Evolutionary conservation across 768 basidiomycete species (phyloP).

Genomic region (Rhodocollybia butyracea): DNA sequence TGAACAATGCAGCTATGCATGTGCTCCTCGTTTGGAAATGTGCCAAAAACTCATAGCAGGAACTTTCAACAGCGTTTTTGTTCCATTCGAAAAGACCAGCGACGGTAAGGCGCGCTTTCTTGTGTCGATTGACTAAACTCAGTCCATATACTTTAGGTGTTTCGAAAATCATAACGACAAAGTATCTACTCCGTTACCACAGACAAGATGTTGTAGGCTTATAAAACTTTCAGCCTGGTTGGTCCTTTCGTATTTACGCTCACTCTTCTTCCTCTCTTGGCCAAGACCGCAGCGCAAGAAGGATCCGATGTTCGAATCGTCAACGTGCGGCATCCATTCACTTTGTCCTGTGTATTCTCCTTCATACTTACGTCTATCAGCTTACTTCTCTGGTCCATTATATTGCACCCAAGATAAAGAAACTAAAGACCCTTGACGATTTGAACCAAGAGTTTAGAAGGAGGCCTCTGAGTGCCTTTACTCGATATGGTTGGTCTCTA

Average conservation of each 20-base stretch:
- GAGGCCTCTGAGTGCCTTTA: constrained; percentile 2
- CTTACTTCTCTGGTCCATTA: constrained; percentile 10
- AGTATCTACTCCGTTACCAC: not conserved
- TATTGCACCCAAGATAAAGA: constrained; percentile 8
- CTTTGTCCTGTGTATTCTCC: not conserved
- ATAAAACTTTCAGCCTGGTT: constrained; percentile 20
- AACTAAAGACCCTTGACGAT: constrained; percentile 15
- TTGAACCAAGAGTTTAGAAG: constrained; percentile 13
- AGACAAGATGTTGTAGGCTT: not conserved
- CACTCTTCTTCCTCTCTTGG: constrained; percentile 27
- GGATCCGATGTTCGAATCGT: constrained; percentile 29
- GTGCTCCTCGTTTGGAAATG: not conserved
- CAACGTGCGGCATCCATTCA: constrained; percentile 13
- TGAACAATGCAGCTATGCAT: constrained; percentile 8
- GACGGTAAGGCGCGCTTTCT: not conserved
- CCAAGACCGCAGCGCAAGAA: constrained; percentile 18
- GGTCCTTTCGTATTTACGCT: constrained; percentile 23
- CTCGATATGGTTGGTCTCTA: constrained; percentile 10
- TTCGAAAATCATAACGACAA: not conserved
- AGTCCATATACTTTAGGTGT: too few relatives aligned
- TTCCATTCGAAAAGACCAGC: not conserved
- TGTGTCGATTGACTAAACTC: too few relatives aligned
- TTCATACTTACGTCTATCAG: too few relatives aligned
- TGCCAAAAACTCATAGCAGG: not conserved
- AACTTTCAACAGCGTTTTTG: not conserved